Evolutionary conservation across 2,329 filamentous ascomycete species (phyloP).

Genomic region (Microcyclospora tardicrescens): DNA sequence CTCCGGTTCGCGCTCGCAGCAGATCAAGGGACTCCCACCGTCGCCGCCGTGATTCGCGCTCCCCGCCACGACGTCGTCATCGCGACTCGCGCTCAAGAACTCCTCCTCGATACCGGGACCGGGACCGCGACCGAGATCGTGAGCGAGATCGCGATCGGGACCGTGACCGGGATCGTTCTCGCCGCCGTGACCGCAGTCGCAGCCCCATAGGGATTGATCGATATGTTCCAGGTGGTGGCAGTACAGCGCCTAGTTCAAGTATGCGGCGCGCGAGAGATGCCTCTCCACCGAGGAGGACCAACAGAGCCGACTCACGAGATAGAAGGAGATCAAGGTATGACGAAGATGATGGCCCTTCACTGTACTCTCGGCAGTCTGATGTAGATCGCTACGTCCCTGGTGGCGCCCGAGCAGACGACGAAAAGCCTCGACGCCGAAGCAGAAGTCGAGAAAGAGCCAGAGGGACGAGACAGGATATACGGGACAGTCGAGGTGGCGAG

Average conservation of each 20-base stretch:
- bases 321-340: not conserved
- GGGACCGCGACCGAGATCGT: conserved; percentile 6
- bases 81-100: conserved; percentile 11
- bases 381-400: not conserved
- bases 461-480: not conserved
- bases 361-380: not conserved
- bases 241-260: not conserved
- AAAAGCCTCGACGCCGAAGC: not conserved
- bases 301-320: not conserved
- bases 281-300: not conserved
- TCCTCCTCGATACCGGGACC: conserved; percentile 6
- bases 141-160: conserved; percentile 3
- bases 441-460: not conserved
- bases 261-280: not conserved
- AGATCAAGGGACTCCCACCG: conserved; percentile 8
- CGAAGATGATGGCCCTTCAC: not conserved
- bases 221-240: conserved; percentile 25
- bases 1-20: conserved; percentile 5
- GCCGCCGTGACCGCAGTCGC: conserved; percentile 16
- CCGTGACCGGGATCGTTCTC: conserved; percentile 7
- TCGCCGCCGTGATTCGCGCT: conserved; percentile 14
- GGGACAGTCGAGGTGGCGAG: no score
- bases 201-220: conserved; percentile 26
- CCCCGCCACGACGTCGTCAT: conserved; percentile 9
- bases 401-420: not conserved